Base-by-base conservation (phyloP, 2,329 filamentous ascomycete species). In the Colletotrichum musicola region DNA sequence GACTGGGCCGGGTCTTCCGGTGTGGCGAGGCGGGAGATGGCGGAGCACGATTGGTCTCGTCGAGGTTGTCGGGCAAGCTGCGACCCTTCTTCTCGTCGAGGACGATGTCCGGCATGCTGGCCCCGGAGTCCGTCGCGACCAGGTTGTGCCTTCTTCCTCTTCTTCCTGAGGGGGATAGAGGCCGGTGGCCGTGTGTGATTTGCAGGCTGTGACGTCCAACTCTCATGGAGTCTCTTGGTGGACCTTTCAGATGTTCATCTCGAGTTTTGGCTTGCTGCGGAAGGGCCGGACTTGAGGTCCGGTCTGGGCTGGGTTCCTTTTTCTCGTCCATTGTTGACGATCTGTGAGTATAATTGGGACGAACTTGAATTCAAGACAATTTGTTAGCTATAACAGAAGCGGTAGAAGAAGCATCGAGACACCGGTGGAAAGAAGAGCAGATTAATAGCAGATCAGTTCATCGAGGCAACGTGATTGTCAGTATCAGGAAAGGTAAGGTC, bases 161-260 rank as follows among this genome's bases (percentile, higher is more conserved):
- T 42, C 12, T 5, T 4, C 3, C 14, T 16, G 4, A 14, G 3
- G 54, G 22, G 9, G 18, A 30, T 14, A 16, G 18, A 9, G 49
- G 42, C 0, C 10, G 14, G 6, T 16, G 50, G 10, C 38, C 14
- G 18, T 44, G 62, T 18, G 25, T 57, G 14, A 66, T 61, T 6
- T 69, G 66, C 27, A 69, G 25, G 22, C 66, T 69, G 50, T 69
- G 66, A 9, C 66, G 66, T 6, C 66, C 66, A 13, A 69, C 27
- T 3, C 35, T 46, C 14, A 35, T 27, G 25, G 35, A 50, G 38
- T 66, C 49, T 25, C 13, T 14, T 6, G 13, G 3, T 2, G 42
- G 22, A 9, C 5, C 46, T 3, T 22, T 3, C 3, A 4, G 14
- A 14, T n/a, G 9, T 38, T 53, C 35, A 40, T 38, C 12, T 4